These are phyloP conservation scores for Ormosia emarginata DNA, from an alignment of 306 rosid genomes.

Conservation along the genomic window DNA sequence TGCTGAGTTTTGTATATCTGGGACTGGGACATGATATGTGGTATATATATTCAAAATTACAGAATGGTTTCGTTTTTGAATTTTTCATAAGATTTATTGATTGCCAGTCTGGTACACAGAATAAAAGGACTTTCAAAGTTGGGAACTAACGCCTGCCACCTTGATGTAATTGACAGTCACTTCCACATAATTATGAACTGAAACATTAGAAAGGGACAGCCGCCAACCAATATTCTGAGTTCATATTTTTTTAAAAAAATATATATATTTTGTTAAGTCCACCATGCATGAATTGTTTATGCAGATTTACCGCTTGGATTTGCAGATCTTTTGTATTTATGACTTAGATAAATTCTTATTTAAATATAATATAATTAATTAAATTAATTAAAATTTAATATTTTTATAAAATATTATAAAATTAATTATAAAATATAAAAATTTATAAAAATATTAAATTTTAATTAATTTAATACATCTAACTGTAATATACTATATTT, in stretches of 20 bases:
- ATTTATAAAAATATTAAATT: too few relatives aligned
- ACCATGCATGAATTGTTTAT: neutral
- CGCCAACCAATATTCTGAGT: neutral
- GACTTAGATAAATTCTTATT: too few relatives aligned
- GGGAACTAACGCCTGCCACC: slow-evolving; percentile 6
- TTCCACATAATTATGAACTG: slow-evolving; percentile 5
- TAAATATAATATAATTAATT: too few relatives aligned
- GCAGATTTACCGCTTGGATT: neutral
- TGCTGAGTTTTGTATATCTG: slow-evolving; percentile 3
- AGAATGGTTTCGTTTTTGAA: neutral
- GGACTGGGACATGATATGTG: neutral
- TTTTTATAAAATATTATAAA: too few relatives aligned
- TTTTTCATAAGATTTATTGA: neutral
- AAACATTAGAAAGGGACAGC: neutral
- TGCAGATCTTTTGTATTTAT: neutral
- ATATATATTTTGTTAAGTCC: neutral
- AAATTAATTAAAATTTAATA: too few relatives aligned
- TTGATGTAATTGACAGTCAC: neutral
- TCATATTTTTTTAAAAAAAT: neutral
- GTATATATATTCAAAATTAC: neutral
- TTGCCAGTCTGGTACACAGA: neutral
- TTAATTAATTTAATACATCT: too few relatives aligned
- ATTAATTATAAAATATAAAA: too few relatives aligned
- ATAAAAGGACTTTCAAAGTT: slow-evolving; percentile 30
- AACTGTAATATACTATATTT: too few relatives aligned